Conservation (phyloP, 345 rosid genomes). For the Cardamine chenopodiifolia region DNA sequence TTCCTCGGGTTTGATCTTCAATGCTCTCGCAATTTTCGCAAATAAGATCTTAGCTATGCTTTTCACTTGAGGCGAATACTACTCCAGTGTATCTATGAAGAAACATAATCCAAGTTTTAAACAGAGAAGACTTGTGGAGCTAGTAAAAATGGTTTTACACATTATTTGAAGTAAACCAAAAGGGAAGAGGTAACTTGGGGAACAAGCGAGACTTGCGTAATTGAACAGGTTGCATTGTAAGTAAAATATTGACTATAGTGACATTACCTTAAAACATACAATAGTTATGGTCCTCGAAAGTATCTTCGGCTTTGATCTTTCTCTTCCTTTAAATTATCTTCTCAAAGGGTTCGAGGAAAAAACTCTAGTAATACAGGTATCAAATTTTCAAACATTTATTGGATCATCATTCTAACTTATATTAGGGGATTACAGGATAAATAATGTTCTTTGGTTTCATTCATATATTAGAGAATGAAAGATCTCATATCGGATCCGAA, state of each 20-base stretch:
- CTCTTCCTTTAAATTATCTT: constrained; percentile 77
- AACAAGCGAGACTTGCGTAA: constrained; percentile 29
- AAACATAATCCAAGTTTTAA: not conserved
- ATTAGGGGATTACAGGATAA: not conserved
- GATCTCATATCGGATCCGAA: constrained; percentile 73
- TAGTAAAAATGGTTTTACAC: constrained; percentile 12
- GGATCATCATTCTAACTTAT: not conserved
- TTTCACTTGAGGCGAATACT: constrained; percentile 46
- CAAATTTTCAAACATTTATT: not conserved
- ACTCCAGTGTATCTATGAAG: constrained; percentile 50
- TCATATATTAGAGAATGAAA: constrained; percentile 67
- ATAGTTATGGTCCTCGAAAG: constrained; percentile 75
- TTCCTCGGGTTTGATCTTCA: constrained; percentile 54
- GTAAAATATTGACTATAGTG: constrained; percentile 5
- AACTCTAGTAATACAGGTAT: constrained; percentile 76
- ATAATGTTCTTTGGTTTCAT: not conserved
- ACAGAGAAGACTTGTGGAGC: constrained; percentile 9
- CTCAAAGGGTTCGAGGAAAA: constrained; percentile 59
- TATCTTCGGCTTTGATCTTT: constrained; percentile 76
- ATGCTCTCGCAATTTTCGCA: constrained; percentile 43
- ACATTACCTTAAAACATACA: constrained; percentile 51
- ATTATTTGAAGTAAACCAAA: constrained; percentile 17
- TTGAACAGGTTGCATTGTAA: constrained; percentile 22
- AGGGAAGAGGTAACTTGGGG: constrained; percentile 27
- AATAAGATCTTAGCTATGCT: constrained; percentile 43